These are phyloP conservation scores for Tulasnella sp. DNA, from an alignment of 768 basidiomycete genomes.

Conservation along the genomic window DNA sequence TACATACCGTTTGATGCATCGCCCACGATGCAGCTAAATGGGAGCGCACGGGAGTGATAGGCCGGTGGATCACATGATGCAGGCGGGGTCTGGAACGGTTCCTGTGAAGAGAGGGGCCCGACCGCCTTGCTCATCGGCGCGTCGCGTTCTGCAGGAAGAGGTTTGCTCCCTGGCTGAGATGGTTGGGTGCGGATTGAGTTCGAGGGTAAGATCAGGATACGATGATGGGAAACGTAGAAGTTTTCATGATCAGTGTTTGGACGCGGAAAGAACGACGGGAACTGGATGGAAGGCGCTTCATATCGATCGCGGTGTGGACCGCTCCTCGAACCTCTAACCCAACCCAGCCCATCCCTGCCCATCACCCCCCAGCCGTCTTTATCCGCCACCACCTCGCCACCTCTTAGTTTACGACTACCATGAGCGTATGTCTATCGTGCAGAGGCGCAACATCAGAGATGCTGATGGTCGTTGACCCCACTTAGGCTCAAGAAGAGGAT, in stretches of 20 bases:
- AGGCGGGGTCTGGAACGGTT: conserved; percentile 6
- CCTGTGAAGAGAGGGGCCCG: background rate
- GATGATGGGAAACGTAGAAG: background rate
- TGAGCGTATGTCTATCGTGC: background rate
- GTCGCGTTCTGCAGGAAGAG: background rate
- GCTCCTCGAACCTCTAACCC: background rate
- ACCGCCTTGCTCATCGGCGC: background rate
- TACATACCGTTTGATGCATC: background rate
- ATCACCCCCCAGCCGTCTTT: background rate
- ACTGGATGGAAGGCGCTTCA: background rate
- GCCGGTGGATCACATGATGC: background rate
- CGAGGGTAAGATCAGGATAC: background rate
- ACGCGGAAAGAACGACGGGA: background rate
- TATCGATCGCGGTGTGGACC: conserved; percentile 3
- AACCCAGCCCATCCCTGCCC: background rate
- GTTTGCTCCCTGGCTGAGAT: background rate
- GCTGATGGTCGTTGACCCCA: background rate
- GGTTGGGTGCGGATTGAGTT: background rate
- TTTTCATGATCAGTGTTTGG: background rate
- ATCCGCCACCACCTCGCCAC: background rate
- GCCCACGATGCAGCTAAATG: background rate
- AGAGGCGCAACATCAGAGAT: background rate
- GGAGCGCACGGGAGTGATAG: background rate
- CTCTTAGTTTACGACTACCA: background rate
- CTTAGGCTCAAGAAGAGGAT: conserved; percentile 49